Evolutionary conservation across 192 early-diverging fungal genomes (phyloP).

Genomic region (Backusella psychrophila): DNA sequence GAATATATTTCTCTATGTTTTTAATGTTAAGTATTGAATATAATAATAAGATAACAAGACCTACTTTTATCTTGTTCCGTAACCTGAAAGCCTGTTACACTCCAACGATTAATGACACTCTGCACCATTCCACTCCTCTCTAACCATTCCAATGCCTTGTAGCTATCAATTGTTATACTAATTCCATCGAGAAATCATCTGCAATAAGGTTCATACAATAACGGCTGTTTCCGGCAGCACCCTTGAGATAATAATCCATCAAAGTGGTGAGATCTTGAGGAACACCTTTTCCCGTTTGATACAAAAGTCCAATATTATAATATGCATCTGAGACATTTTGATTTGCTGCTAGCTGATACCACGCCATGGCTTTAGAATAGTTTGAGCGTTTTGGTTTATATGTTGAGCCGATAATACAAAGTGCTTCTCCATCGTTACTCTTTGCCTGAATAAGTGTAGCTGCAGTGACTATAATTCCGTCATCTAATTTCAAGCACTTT

Average conservation of each 20-base stretch:
- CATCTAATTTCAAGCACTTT: no score
- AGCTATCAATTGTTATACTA: neutral
- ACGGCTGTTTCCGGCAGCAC: neutral
- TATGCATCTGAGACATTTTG: neutral
- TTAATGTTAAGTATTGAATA: no score
- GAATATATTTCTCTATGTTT: no score
- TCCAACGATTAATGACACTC: no score
- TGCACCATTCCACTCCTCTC: neutral
- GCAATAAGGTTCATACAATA: neutral
- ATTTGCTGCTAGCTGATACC: neutral
- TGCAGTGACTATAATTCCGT: no score
- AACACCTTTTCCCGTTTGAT: neutral
- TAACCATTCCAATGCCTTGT: neutral
- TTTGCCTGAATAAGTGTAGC: no score
- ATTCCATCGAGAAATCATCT: neutral
- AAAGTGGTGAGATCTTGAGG: neutral
- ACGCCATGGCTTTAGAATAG: neutral
- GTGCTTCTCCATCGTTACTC: no score
- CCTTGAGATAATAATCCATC: neutral
- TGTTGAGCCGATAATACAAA: no score
- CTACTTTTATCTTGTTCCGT: no score
- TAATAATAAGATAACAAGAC: no score
- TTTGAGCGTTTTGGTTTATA: no score
- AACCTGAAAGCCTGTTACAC: no score
- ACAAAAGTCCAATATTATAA: neutral